Conservation (phyloP, 176 grass and related monocot genomes). For the Dendrocalamus sinicus region DNA sequence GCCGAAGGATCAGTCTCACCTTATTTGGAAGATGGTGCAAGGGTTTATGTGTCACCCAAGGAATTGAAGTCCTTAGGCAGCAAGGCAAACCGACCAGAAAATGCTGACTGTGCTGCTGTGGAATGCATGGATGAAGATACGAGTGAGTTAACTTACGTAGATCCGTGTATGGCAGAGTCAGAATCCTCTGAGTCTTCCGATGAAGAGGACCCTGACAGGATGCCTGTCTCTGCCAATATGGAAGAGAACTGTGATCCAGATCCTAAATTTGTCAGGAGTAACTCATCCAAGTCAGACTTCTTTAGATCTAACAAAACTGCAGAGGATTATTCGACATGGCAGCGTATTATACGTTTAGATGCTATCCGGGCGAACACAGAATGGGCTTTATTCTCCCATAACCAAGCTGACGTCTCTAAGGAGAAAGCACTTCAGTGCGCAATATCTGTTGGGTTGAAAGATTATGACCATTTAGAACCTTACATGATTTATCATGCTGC, state of each 20-base stretch:
- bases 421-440: constrained; percentile 64
- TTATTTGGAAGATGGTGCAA: constrained; percentile 53
- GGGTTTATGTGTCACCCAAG: constrained; percentile 45
- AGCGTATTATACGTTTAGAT: constrained; percentile 91
- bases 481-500: constrained; percentile 90
- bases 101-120: constrained; percentile 16
- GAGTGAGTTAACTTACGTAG: constrained; percentile 48
- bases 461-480: constrained; percentile 80
- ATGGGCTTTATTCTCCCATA: constrained; percentile 68
- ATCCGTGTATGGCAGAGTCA: constrained; percentile 56
- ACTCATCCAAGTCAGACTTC: constrained; percentile 53
- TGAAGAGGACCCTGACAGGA: constrained; percentile 67
- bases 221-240: constrained; percentile 26
- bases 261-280: constrained; percentile 52
- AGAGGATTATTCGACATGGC: constrained; percentile 82
- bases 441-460: constrained; percentile 65
- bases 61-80: constrained; percentile 49
- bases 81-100: constrained; percentile 31
- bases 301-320: constrained; percentile 53
- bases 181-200: constrained; percentile 76
- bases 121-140: constrained; percentile 58
- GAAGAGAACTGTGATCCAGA: constrained; percentile 49
- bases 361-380: constrained; percentile 79
- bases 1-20: constrained; percentile 46
- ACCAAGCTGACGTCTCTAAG: constrained; percentile 61